These are phyloP conservation scores for Pichia sp. DNA, from an alignment of 1,139 yeast species.

Conservation along the genomic window DNA sequence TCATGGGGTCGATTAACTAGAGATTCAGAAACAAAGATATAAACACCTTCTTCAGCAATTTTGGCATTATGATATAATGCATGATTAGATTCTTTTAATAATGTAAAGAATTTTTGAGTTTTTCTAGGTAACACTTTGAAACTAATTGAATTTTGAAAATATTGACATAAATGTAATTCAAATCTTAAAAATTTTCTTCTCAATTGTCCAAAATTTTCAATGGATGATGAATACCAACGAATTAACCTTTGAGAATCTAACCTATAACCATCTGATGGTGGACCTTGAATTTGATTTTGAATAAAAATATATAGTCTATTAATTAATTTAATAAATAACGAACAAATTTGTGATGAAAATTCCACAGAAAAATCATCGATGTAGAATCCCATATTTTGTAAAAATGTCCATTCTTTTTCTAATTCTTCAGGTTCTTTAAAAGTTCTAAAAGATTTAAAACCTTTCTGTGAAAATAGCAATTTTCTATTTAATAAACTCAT, in stretches of 20 bases:
- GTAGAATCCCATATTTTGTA: conserved; percentile 66
- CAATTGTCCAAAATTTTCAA: conserved; percentile 79
- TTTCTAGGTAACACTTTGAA: conserved; percentile 57
- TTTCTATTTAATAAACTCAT: conserved; percentile 69
- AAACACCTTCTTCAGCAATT: conserved; percentile 65
- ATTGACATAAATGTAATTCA: conserved; percentile 52
- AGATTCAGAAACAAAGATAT: conserved; percentile 63
- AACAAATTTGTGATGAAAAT: conserved; percentile 70
- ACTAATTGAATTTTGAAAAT: conserved; percentile 71
- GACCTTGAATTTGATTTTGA: conserved; percentile 63
- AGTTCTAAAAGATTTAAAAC: conserved; percentile 59
- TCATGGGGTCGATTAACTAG: conserved; percentile 38
- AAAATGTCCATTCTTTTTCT: conserved; percentile 68
- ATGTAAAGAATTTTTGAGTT: conserved; percentile 49
- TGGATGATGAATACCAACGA: conserved; percentile 74
- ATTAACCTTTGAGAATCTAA: conserved; percentile 55
- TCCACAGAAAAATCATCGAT: conserved; percentile 83
- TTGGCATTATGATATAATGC: conserved; percentile 60
- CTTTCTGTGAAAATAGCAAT: conserved; percentile 68
- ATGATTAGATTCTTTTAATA: conserved; percentile 61
- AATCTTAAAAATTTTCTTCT: conserved; percentile 82
- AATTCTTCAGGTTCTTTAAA: conserved; percentile 90
- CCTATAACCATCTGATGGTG: conserved; percentile 40
- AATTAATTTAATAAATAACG: conserved; percentile 60
- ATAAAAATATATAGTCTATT: conserved; percentile 66